Conservation (phyloP, 129 eudicot genomes). For the Flaveria robusta region DNA sequence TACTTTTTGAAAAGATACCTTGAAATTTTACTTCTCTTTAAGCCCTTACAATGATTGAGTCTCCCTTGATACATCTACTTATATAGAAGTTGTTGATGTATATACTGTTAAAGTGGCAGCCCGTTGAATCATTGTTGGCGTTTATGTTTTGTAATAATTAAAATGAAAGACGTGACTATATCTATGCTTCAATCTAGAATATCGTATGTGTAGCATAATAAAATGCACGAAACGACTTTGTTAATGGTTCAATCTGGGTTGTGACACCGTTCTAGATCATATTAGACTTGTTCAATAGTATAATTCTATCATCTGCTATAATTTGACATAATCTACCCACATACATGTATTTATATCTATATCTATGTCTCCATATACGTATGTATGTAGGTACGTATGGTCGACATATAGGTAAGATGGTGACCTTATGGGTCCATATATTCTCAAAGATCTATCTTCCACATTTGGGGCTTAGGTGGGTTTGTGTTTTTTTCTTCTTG, state of each 20-base stretch:
- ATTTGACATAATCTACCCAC: not conserved
- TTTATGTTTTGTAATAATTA: too few relatives aligned
- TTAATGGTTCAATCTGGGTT: too few relatives aligned
- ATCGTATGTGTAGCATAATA: not conserved
- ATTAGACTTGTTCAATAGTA: not conserved
- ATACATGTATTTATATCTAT: not conserved
- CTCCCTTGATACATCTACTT: too few relatives aligned
- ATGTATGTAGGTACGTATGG: not conserved
- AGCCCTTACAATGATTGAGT: too few relatives aligned
- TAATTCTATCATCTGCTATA: not conserved
- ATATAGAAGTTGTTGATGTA: too few relatives aligned
- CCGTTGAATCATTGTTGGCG: too few relatives aligned
- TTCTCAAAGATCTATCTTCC: conserved; percentile 7
- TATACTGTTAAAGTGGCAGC: too few relatives aligned
- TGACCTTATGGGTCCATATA: conserved; percentile 12
- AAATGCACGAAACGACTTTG: not conserved
- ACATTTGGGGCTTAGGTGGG: conserved; percentile 1
- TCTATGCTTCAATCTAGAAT: not conserved
- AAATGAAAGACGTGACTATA: too few relatives aligned
- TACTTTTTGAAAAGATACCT: too few relatives aligned
- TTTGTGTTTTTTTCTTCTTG: conserved; percentile 22
- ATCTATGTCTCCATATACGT: not conserved
- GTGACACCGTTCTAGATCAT: not conserved
- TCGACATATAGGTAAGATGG: not conserved
- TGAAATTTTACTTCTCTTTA: too few relatives aligned